Evolutionary conservation across 2,329 filamentous ascomycete species (phyloP), one percentile per base, ranked within the genome.

Genomic region (Clathrospora elynae): DNA sequence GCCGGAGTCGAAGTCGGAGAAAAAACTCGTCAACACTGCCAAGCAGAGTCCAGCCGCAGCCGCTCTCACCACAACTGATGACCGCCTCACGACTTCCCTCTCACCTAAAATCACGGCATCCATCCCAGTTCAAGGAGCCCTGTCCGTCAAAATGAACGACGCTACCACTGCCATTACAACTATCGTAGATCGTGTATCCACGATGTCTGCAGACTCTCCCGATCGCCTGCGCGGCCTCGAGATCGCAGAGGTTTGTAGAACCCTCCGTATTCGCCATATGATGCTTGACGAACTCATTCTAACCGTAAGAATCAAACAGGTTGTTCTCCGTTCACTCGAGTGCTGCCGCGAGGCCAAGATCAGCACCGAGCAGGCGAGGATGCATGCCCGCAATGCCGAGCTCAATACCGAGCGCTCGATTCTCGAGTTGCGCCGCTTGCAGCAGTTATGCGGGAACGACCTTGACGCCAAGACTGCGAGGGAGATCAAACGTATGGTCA

Each of bases 171-270:
- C 53, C 14, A 20, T 64, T 23, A 43, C 44, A 6, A 48, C 49
- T 4, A 49, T 66, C 9, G 29, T 57, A 9, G 34, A 48, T 6
- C 42, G 35, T 5, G 40, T 59, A n/a, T 32, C 43, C 2, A 19
- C 19, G 1, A 42, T 59, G 18, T 33, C 40, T 13, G 13, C 19
- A n/a, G 38, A 47, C 3, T 46, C 54, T 9, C 34, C 44, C 8
- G 48, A 62, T 6, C 51, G 52, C 16, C 14, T 57, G 20, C 49
- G 57, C 3, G 51, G 50, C 16, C 24, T 62, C 5, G 46, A 61
- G 30, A 59, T 63, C 14, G 55, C 59, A 42, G 53, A 66, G 53
- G 62, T 66, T 25, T 43, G 53, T 58, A 24, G 20, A 22, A 25
- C 35, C 25, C 33, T 49, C 12, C 22, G 38, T 16, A 10, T 14